A percentile compares a stretch with the other conserved stretches of the same genome.
Conservation (phyloP, 2,329 filamentous ascomycete species). For the Ophiostoma novo-ulmi region DNA sequence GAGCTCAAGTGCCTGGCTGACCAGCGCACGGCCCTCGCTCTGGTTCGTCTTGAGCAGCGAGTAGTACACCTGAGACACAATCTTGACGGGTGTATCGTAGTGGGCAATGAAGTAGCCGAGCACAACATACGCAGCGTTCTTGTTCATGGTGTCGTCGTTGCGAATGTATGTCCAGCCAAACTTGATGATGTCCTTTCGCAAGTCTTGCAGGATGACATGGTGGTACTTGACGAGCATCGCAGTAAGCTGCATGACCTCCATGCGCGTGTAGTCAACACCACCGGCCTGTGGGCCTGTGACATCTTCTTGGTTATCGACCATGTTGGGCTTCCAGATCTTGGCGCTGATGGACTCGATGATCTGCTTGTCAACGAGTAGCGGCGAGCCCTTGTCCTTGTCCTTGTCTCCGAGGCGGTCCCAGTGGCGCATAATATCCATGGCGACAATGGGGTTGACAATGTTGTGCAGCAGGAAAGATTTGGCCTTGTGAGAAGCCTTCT, state of each 20-base stretch:
- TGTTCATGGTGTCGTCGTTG: slow-evolving; percentile 98
- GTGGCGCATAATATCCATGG: slow-evolving; percentile 88
- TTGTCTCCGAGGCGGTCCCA: slow-evolving; percentile 58
- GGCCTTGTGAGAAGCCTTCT: slow-evolving; percentile 74
- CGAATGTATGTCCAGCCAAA: slow-evolving; percentile 98
- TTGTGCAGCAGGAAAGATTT: slow-evolving; percentile 91
- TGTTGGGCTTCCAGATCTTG: slow-evolving; percentile 88
- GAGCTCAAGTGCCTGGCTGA: slow-evolving; percentile 90
- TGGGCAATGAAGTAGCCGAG: slow-evolving; percentile 97
- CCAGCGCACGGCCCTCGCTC: slow-evolving; percentile 84
- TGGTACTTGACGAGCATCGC: slow-evolving; percentile 96
- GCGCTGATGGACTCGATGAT: slow-evolving; percentile 87
- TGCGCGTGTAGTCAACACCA: slow-evolving; percentile 89
- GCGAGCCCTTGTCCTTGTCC: slow-evolving; percentile 44
- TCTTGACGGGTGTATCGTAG: slow-evolving; percentile 94
- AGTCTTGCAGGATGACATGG: slow-evolving; percentile 77
- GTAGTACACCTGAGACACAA: slow-evolving; percentile 90
- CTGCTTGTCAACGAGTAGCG: slow-evolving; percentile 72
- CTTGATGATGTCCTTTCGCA: slow-evolving; percentile 96
- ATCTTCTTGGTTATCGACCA: slow-evolving; percentile 78
- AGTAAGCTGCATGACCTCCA: slow-evolving; percentile 92
- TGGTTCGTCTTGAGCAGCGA: slow-evolving; percentile 88
- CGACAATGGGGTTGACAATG: slow-evolving; percentile 90
- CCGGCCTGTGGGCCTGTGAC: slow-evolving; percentile 62
- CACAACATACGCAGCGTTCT: slow-evolving; percentile 94